Evolutionary conservation across 345 rosid species (phyloP).

Genomic region (Toxicodendron radicans): DNA sequence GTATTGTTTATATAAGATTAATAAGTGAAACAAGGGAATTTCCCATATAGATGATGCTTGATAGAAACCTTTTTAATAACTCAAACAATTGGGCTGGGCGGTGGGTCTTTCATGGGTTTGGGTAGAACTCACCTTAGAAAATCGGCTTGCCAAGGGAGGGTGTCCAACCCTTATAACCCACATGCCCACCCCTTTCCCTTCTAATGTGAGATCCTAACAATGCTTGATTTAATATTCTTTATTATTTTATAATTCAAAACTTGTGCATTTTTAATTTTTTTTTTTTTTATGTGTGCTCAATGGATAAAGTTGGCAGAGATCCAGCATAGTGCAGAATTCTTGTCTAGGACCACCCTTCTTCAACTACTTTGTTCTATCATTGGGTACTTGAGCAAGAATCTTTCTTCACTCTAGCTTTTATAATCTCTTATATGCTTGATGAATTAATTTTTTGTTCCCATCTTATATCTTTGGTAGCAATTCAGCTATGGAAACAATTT

Average conservation of each 20-base stretch:
- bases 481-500: slow-evolving; percentile 45
- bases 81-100: too few species aligned
- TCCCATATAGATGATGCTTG: background rate
- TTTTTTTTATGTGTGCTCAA: slow-evolving; percentile 15
- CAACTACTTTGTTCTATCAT: slow-evolving; percentile 65
- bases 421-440: background rate
- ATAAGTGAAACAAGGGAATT: background rate
- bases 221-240: background rate
- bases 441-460: background rate
- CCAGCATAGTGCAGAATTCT: slow-evolving; percentile 71
- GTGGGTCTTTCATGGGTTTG: too few species aligned
- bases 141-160: too few species aligned
- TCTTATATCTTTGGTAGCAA: slow-evolving; percentile 38
- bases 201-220: too few species aligned
- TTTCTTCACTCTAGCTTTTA: background rate
- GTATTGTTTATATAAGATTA: background rate
- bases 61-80: too few species aligned
- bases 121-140: too few species aligned
- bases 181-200: too few species aligned
- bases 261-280: background rate
- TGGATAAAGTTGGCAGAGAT: slow-evolving; percentile 66
- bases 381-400: slow-evolving; percentile 47
- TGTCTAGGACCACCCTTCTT: slow-evolving; percentile 64
- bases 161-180: too few species aligned
- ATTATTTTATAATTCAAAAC: background rate